Conservation (phyloP, 2,329 filamentous ascomycete genomes). For the Alternaria burnsii region DNA sequence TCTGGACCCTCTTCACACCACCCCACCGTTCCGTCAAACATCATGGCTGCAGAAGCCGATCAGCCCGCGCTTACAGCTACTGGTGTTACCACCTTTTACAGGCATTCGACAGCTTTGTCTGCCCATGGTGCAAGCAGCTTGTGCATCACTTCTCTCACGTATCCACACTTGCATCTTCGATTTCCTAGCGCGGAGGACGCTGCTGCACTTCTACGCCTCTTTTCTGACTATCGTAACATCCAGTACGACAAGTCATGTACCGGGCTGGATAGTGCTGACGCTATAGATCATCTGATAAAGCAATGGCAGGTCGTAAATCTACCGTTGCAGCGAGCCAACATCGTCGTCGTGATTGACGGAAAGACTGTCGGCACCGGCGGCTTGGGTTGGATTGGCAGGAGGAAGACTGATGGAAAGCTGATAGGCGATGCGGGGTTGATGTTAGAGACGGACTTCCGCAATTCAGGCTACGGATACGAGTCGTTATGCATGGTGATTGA, state of each 20-base stretch:
- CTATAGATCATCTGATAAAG: background rate
- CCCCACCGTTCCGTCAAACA: background rate
- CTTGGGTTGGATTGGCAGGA: conserved; percentile 1
- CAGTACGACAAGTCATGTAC: background rate
- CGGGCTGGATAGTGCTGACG: background rate
- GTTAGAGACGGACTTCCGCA: background rate
- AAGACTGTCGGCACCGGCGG: background rate
- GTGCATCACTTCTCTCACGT: background rate
- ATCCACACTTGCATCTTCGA: background rate
- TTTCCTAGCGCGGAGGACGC: background rate
- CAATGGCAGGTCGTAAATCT: background rate
- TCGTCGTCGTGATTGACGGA: background rate
- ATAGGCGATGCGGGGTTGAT: conserved; percentile 6
- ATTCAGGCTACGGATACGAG: conserved; percentile 1
- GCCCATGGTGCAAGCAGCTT: background rate
- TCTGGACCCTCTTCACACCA: background rate
- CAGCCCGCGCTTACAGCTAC: background rate
- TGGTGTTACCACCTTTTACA: background rate
- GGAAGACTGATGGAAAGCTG: conserved; percentile 1
- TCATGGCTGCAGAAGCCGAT: background rate
- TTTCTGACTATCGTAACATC: background rate
- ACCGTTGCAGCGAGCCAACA: background rate
- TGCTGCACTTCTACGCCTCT: background rate
- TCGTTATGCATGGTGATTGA: conserved; percentile 6
- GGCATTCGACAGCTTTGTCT: background rate